Evolutionary conservation across 352 stramenopile species (phyloP).

Genomic region (Globisporangium abappressorium): DNA sequence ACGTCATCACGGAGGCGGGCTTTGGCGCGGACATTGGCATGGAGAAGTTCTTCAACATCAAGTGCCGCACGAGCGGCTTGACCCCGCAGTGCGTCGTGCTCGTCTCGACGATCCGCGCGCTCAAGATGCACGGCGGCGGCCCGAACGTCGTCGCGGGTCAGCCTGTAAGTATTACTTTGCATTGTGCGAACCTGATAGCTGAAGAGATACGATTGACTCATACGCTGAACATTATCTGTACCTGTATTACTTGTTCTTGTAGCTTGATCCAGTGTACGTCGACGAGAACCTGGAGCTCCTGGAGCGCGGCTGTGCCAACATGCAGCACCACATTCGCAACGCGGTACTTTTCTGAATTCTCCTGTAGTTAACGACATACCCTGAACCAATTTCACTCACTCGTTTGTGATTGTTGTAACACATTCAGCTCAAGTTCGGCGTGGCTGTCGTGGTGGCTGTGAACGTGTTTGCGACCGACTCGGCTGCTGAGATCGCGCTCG

Average conservation of each 20-base stretch:
- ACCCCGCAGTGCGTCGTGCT: conserved; percentile 97
- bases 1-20: conserved; percentile 96
- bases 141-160: conserved; percentile 93
- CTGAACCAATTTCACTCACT: background rate
- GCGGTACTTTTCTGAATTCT: conserved; percentile 46
- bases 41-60: conserved; percentile 99
- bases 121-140: conserved; percentile 99
- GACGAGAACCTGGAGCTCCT: conserved; percentile 96
- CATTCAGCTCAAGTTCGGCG: conserved; percentile 84
- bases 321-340: conserved; percentile 97
- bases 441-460: conserved; percentile 96
- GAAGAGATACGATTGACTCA: background rate
- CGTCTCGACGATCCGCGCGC: conserved; percentile 96
- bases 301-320: conserved; percentile 89
- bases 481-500: conserved; percentile 90
- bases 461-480: conserved; percentile 77
- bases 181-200: background rate
- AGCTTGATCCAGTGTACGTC: conserved; percentile 90
- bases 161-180: conserved; percentile 51
- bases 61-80: conserved; percentile 94
- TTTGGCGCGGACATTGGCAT: conserved; percentile 98
- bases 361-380: too few relatives aligned
- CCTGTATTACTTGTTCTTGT: background rate
- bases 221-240: background rate
- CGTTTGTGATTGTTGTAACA: background rate